Base-by-base conservation (phyloP, 176 grass and related monocot genomes). In the sorghum (Sorghum bicolor) region DNA sequence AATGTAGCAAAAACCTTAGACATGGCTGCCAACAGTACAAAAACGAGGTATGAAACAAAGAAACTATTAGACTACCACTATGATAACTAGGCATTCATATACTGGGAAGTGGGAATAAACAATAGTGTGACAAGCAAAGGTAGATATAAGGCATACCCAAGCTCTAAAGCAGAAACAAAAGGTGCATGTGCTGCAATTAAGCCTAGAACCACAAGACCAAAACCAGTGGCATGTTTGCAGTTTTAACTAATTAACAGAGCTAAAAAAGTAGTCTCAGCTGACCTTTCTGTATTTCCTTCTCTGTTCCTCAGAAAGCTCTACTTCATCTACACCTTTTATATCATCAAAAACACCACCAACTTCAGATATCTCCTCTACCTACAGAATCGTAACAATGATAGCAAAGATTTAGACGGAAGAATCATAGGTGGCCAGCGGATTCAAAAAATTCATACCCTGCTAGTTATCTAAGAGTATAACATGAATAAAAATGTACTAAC, bases 331-430 rank as follows among this genome's bases (percentile, higher is more conserved):
- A 14, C 75, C 72, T 84, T 88, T 90, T 82, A 94, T 76, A 76
- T 94, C 93, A 74, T 65, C 79, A 84, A 88, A 88, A 41, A 61
- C 83, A 85, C 79, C 83, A 33, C 96, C 96, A 52, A 98, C 83
- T 88, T 98, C 91, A 75, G 91, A 90, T 83, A 98, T 94, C 83
- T 98, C 96, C 80, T 98, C 96, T 26, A 98, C 93, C 96, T 98
- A 69, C 32, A 80, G 41, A 75, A 87, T 26, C 64, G 65, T 48
- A 80, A 72, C 32, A 90, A 73, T 44, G 20, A 57, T 24, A 40
- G 71, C 37, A 53, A 44, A 38, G 57, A 64, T 67, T 41, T 77
- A 55, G 32, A 77, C 30, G 48, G 40, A 76, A 81, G 60, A 72
- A 45, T 44, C n/a, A 30, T 70, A 2, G 22, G 48, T 1, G 37